Conservation (phyloP, 768 basidiomycete genomes). For the Cystofilobasidium macerans region DNA sequence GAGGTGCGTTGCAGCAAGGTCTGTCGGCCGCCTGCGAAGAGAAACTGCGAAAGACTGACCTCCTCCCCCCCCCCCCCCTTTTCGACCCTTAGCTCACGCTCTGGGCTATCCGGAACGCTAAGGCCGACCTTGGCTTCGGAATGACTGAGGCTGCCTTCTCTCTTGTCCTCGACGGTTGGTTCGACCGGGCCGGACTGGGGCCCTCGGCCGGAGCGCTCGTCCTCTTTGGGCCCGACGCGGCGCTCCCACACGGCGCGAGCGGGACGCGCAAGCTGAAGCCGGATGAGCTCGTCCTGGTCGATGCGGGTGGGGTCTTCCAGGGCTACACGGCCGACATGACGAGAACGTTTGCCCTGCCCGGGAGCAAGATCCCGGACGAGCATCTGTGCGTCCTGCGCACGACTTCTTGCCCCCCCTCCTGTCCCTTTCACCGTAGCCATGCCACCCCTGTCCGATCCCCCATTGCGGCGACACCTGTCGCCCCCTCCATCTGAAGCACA, state of each 20-base stretch:
- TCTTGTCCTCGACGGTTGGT: conserved; percentile 49
- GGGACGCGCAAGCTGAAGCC: conserved; percentile 52
- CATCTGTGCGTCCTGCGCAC: conserved; percentile 40
- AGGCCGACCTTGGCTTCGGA: conserved; percentile 53
- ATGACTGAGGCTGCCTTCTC: conserved; percentile 64
- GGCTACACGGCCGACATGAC: conserved; percentile 72
- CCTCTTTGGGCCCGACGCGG: conserved; percentile 75
- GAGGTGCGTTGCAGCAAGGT: conserved; percentile 46
- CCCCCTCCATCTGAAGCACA: too few relatives aligned
- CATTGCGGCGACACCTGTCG: too few relatives aligned
- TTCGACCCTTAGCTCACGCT: conserved; percentile 52
- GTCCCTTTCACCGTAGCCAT: background rate
- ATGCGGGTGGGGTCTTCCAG: conserved; percentile 58
- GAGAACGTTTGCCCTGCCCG: conserved; percentile 59
- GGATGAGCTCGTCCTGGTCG: conserved; percentile 62
- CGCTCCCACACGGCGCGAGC: conserved; percentile 70
- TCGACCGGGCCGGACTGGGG: conserved; percentile 51
- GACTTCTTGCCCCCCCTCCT: background rate
- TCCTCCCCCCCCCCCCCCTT: too few relatives aligned
- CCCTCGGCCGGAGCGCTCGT: conserved; percentile 52
- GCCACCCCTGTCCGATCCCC: too few relatives aligned
- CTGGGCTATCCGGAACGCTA: conserved; percentile 58
- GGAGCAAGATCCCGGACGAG: conserved; percentile 47
- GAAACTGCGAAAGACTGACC: too few relatives aligned
- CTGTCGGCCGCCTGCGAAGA: conserved; percentile 7